These are phyloP conservation scores for Kurtzmaniella quercitrusa DNA, from an alignment of 1,139 yeast species.

Conservation along the genomic window DNA sequence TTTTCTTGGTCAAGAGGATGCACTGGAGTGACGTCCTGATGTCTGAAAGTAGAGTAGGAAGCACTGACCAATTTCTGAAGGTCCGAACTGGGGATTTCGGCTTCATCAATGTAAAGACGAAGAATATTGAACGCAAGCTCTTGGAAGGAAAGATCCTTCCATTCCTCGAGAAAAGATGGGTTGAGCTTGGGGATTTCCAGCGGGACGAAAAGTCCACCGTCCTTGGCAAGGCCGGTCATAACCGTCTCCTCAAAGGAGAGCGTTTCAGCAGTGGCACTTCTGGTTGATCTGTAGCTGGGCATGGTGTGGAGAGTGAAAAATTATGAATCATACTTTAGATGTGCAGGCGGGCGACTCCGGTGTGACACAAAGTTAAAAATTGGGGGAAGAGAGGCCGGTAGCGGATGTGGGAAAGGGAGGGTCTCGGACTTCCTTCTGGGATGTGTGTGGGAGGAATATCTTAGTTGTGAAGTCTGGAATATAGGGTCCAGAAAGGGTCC, in stretches of 20 bases:
- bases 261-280: slow-evolving; percentile 52
- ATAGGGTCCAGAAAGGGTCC: too few species aligned
- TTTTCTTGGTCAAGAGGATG: slow-evolving; percentile 51
- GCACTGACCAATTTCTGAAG: slow-evolving; percentile 55
- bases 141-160: slow-evolving; percentile 75
- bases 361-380: slow-evolving; percentile 3
- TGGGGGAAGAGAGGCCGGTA: too few species aligned
- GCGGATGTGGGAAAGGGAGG: not conserved
- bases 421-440: too few species aligned
- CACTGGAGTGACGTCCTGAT: slow-evolving; percentile 82
- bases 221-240: slow-evolving; percentile 90
- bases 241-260: slow-evolving; percentile 88
- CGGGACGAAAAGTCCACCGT: slow-evolving; percentile 94
- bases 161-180: slow-evolving; percentile 51
- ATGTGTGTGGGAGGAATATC: too few species aligned
- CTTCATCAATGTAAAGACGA: slow-evolving; percentile 65
- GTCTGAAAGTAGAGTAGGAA: slow-evolving; percentile 87
- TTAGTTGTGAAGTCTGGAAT: too few species aligned
- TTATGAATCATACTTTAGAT: not conserved
- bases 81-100: slow-evolving; percentile 71
- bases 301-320: slow-evolving; percentile 4
- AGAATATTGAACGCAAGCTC: slow-evolving; percentile 84
- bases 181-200: slow-evolving; percentile 71
- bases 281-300: slow-evolving; percentile 79
- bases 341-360: slow-evolving; percentile 1